Percentiles rank a stretch among this genome's conserved stretches.
Evolutionary conservation across 1,139 yeast genomes (phyloP).

Genomic region (Meyerozyma guilliermondii): DNA sequence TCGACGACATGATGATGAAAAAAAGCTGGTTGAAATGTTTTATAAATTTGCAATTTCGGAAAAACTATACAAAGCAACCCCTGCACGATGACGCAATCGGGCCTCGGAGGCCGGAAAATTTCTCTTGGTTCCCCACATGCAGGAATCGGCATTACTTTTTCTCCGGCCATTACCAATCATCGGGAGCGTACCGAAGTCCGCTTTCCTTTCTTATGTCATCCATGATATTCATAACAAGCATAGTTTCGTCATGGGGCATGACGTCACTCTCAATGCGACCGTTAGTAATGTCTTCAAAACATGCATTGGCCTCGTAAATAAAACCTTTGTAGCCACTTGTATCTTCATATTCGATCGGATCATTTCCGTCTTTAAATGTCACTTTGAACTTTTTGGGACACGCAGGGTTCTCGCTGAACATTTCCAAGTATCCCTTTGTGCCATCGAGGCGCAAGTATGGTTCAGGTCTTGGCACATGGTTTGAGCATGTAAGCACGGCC

Average conservation of each 20-base stretch:
- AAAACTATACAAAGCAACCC: neutral
- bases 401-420: conserved; percentile 33
- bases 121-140: neutral
- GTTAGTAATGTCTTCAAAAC: conserved; percentile 35
- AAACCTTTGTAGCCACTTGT: conserved; percentile 34
- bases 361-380: conserved; percentile 17
- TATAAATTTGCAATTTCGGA: neutral
- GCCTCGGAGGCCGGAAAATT: too few relatives aligned
- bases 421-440: conserved; percentile 30
- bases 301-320: conserved; percentile 49
- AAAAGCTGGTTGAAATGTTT: neutral
- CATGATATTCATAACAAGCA: conserved; percentile 39
- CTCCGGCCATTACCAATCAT: neutral
- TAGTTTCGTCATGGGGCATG: conserved; percentile 41
- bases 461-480: conserved; percentile 21
- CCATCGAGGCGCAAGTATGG: conserved; percentile 36
- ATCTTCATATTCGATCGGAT: conserved; percentile 22
- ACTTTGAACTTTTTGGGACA: conserved; percentile 23
- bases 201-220: conserved; percentile 39
- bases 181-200: conserved; percentile 33
- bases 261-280: conserved; percentile 28
- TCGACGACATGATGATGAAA: neutral
- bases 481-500: conserved; percentile 31
- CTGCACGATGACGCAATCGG: neutral
- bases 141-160: neutral